Base-by-base conservation (phyloP, 352 stramenopile genomes). In the Pythium insidiosum region DNA sequence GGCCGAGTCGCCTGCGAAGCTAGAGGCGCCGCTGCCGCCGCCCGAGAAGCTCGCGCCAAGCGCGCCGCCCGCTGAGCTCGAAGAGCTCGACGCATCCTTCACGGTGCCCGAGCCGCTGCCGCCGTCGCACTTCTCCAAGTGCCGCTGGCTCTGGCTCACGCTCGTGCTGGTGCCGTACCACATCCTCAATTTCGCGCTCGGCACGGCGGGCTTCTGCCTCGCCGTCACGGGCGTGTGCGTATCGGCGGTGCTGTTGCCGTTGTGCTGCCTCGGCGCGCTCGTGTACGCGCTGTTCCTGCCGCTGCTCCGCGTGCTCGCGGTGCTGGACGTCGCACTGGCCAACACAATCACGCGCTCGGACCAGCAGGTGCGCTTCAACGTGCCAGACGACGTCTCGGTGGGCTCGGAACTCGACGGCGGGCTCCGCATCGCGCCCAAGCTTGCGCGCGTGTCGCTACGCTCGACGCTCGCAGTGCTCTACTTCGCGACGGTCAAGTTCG, bases 401-500 rank as follows among this genome's bases (percentile, higher is more conserved):
- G n/a, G n/a, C n/a, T n/a, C n/a, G n/a, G n/a, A n/a, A n/a, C 5
- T 31, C 33, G 30, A 47, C 10, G 41, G 16, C 29, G 41, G 23
- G 15, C 20, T 50, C 19, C 30, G 31, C 5, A 5, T 50, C n/a
- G 43, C 43, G 22, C 31, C 43, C 21, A 41, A 41, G 13, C 31
- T 50, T 20, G 36, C 30, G 13, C 29, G 43, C 23, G 16, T 41
- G 29, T 51, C 44, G 24, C 4, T 29, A 22, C 44, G 44, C 18
- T 51, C 44, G 11, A 43, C 22, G 6, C 2, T 38, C 11, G 36
- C 31, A 5, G 66, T 76, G 58, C 16, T 76, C 25, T 73, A 76
- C 46, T 63, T 76, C 22, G 38, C 37, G 16, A 70, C 56, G 7
- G 25, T 68, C 29, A 76, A 76, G 47, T 55, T 76, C 25, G 46